Base-by-base conservation (phyloP, 2,329 filamentous ascomycete species). In the Plectosphaerella cucumerina region DNA sequence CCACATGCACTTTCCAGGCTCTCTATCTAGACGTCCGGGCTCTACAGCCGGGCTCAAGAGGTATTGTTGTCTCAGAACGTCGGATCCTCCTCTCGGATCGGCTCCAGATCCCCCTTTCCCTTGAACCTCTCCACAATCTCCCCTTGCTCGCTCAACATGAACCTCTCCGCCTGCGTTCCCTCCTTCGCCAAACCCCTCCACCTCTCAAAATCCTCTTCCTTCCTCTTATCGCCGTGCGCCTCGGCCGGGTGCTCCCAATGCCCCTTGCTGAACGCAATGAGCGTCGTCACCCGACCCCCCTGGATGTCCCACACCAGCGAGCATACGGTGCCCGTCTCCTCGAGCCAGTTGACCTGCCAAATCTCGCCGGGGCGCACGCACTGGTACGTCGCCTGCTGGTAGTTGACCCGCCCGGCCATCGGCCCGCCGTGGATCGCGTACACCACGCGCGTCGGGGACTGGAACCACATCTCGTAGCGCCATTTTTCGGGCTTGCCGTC, bases 391-490 rank as follows among this genome's bases (percentile, higher is more conserved):
- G 71, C 76, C 1, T 72, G 70, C 56, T 82, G 78, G 60, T 73
- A 81, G 61, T 81, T 81, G 48, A 67, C 64, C 3, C 77, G 70
- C 2, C 78, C 77, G 0, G 74, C 73, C 80, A 84, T 84, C 3
- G 80, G 80, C 0, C 80, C 80, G 4, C 80, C 78, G 56, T 83
- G 79, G 50, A 84, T 84, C 21, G 74, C 73, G 56, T 84, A 84
- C 52, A 83, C 74, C 45, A 81, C 73, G 5, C 78, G 72, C 49
- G 72, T 65, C 17, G 73, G 64, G n/a, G 73, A 79, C 57, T 77
- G 78, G 64, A 82, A 82, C 80, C 80, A 83, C 59, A 84, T 74
- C 53, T 84, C 80, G 57, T 84, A 84, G 2, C 77, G 73, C 81
- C 80, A 84, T 60, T 80, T 82, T 48, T 81, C 76, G 0, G 77